Evolutionary conservation across 441 rosid genomes (phyloP).

Genomic region (Erodium moschatum): DNA sequence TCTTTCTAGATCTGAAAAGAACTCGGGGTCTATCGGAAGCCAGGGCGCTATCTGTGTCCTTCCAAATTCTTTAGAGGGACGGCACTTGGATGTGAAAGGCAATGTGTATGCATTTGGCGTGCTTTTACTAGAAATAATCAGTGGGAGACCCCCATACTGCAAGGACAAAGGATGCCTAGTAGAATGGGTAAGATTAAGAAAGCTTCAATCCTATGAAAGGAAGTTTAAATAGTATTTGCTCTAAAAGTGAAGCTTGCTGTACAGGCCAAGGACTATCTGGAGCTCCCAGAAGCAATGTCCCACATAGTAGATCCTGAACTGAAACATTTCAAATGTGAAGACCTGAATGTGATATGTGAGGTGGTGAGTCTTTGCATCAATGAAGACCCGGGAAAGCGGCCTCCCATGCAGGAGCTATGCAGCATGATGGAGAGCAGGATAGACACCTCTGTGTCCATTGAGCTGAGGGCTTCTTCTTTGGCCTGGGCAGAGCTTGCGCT

Average conservation of each 20-base stretch:
- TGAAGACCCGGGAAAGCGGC: slow-evolving; percentile 46
- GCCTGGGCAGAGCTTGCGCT: slow-evolving; percentile 98
- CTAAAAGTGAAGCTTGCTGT: slow-evolving; percentile 8
- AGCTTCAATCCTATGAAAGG: background rate
- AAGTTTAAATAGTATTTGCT: no score
- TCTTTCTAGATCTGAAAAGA: slow-evolving; percentile 77
- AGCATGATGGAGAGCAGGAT: slow-evolving; percentile 57
- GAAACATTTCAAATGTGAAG: slow-evolving; percentile 69
- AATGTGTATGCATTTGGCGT: slow-evolving; percentile 81
- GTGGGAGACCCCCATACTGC: slow-evolving; percentile 84
- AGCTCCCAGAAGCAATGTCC: slow-evolving; percentile 66
- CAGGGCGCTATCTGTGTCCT: slow-evolving; percentile 74
- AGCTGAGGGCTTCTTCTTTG: slow-evolving; percentile 73
- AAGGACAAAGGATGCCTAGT: slow-evolving; percentile 76
- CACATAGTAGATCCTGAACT: slow-evolving; percentile 80
- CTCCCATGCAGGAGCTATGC: slow-evolving; percentile 57
- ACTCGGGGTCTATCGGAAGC: slow-evolving; percentile 58
- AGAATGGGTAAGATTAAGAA: slow-evolving; percentile 58
- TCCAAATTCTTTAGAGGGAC: slow-evolving; percentile 58
- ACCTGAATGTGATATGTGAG: slow-evolving; percentile 69
- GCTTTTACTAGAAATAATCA: slow-evolving; percentile 72
- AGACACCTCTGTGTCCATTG: slow-evolving; percentile 63
- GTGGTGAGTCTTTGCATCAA: slow-evolving; percentile 56
- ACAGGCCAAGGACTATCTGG: slow-evolving; percentile 86
- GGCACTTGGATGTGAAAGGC: slow-evolving; percentile 72